Conservation (phyloP, 768 basidiomycete species). For the Lentinula lateritia region DNA sequence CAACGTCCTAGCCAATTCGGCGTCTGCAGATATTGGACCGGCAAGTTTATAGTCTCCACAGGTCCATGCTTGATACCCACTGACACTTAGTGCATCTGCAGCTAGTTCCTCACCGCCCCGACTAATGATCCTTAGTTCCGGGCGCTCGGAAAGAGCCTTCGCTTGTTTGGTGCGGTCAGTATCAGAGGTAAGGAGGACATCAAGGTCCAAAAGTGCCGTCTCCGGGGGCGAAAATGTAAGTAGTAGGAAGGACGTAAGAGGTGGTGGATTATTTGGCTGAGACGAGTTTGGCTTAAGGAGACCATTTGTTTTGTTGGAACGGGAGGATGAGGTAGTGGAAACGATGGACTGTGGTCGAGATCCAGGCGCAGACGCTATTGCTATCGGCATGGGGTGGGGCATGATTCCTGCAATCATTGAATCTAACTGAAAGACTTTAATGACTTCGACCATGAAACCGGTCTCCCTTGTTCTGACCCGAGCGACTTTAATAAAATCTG, state of each 20-base stretch:
- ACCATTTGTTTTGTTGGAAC: not conserved
- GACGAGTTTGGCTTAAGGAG: not conserved
- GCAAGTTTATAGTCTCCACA: constrained; percentile 89
- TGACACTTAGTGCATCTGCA: constrained; percentile 75
- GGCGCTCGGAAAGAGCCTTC: constrained; percentile 83
- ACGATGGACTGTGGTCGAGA: constrained; percentile 8
- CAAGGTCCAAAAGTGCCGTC: constrained; percentile 55
- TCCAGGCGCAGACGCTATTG: constrained; percentile 13
- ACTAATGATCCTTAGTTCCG: constrained; percentile 90
- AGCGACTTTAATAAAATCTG: constrained; percentile 87
- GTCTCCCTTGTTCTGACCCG: constrained; percentile 56
- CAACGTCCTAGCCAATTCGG: constrained; percentile 9
- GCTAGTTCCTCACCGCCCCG: constrained; percentile 84
- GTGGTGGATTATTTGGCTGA: not conserved
- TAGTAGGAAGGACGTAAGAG: constrained; percentile 74
- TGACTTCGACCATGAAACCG: constrained; percentile 75
- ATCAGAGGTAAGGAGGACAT: not conserved
- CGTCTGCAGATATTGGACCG: constrained; percentile 35
- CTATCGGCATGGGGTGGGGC: constrained; percentile 53
- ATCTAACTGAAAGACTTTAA: constrained; percentile 87
- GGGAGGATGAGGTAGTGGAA: not conserved
- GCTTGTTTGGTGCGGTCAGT: constrained; percentile 70
- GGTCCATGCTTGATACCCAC: constrained; percentile 76
- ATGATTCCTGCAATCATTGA: constrained; percentile 93
- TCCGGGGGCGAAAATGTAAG: constrained; percentile 84